Conservation (phyloP, 225 moss, liverwort and hornwort species). For the Bryum argenteum region DNA sequence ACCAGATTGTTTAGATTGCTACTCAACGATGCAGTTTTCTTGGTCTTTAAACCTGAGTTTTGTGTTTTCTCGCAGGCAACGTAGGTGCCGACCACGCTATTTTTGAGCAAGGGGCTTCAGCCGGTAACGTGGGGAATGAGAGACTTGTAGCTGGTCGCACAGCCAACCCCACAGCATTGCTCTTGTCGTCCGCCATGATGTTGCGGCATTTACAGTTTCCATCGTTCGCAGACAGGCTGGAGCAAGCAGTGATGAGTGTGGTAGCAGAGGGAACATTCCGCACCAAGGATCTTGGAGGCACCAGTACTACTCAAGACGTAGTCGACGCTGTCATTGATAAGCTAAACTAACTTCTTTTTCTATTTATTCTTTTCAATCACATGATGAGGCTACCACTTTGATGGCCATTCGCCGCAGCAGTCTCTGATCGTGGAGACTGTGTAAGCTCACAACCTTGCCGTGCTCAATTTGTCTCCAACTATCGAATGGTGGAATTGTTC, state of each 20-base stretch:
- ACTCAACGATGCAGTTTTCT: not conserved
- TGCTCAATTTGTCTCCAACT: slow-evolving; percentile 29
- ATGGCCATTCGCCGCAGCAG: slow-evolving; percentile 35
- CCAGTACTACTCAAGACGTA: slow-evolving; percentile 88
- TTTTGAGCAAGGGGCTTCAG: slow-evolving; percentile 99
- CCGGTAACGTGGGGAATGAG: slow-evolving; percentile 98
- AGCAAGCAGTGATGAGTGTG: slow-evolving; percentile 94
- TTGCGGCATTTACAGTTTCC: slow-evolving; percentile 98
- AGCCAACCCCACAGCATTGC: slow-evolving; percentile 86
- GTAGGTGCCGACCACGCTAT: slow-evolving; percentile 96
- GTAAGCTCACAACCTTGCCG: slow-evolving; percentile 18
- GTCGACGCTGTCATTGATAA: slow-evolving; percentile 91
- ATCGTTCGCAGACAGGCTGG: slow-evolving; percentile 91
- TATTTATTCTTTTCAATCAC: slow-evolving; percentile 15
- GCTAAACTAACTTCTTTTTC: slow-evolving; percentile 45
- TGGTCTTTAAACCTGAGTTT: slow-evolving; percentile 5
- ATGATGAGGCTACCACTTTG: slow-evolving; percentile 19
- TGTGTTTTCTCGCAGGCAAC: slow-evolving; percentile 62
- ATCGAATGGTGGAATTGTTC: slow-evolving; percentile 20
- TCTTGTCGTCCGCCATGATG: slow-evolving; percentile 98
- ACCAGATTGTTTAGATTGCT: not conserved
- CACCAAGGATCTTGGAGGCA: slow-evolving; percentile 96
- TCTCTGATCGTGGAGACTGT: slow-evolving; percentile 31
- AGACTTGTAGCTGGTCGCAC: slow-evolving; percentile 78
- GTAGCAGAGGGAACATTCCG: slow-evolving; percentile 84